A percentile compares a stretch with the other conserved stretches of the same genome.
Evolutionary conservation across 306 rosid genomes (phyloP).

Genomic region (Chamaecrista fasciculata): DNA sequence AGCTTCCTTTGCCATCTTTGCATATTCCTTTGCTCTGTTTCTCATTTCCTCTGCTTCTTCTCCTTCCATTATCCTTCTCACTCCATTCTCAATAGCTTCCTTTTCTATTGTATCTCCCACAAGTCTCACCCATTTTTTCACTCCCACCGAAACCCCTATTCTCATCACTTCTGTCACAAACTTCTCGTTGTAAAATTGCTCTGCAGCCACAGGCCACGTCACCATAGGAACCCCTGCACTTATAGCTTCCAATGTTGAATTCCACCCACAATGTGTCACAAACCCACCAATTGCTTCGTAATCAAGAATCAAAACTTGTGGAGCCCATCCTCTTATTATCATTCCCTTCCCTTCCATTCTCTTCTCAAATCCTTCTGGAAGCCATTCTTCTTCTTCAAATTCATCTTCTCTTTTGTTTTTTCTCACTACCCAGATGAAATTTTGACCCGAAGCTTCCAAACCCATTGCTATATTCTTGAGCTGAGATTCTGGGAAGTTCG

Average conservation of each 20-base stretch:
- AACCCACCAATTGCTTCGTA: background rate
- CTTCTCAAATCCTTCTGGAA: conserved; percentile 4
- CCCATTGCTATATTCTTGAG: conserved; percentile 9
- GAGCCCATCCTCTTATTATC: background rate
- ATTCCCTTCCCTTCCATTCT: background rate
- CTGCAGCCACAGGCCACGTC: conserved; percentile 32
- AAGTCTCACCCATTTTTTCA: background rate
- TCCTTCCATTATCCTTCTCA: conserved; percentile 18
- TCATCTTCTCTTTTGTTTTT: background rate
- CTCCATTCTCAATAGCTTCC: background rate
- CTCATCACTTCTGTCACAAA: conserved; percentile 24
- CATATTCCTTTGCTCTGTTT: conserved; percentile 13
- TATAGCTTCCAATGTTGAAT: conserved; percentile 34
- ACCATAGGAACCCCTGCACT: conserved; percentile 9
- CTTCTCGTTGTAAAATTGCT: conserved; percentile 42
- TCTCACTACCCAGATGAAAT: conserved; percentile 21
- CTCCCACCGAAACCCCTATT: conserved; percentile 35
- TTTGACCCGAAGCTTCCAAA: conserved; percentile 10
- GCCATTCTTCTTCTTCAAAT: background rate
- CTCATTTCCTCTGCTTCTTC: conserved; percentile 24
- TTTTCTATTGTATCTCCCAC: conserved; percentile 2
- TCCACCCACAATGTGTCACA: conserved; percentile 35
- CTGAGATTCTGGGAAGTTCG: conserved; percentile 2
- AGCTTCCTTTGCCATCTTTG: conserved; percentile 25
- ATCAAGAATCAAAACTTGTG: background rate